Percentiles rank a stretch among this genome's conserved stretches.
Evolutionary conservation across 2,329 filamentous ascomycete species (phyloP).

Genomic region (Decorospora gaudefroyi): DNA sequence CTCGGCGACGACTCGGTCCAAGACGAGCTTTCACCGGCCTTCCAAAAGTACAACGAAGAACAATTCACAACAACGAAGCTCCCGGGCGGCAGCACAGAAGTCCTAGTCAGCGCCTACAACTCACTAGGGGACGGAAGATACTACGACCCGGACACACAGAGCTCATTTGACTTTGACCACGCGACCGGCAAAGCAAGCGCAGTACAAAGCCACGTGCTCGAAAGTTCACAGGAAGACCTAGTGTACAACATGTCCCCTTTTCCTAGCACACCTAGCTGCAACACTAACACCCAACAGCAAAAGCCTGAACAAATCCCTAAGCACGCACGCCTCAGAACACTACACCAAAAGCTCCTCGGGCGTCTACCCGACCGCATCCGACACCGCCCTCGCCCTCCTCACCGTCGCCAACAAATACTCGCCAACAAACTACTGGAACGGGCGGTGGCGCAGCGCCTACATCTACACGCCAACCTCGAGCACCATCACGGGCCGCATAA

Average conservation of each 20-base stretch:
- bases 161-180: conserved; percentile 89
- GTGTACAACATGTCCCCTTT: conserved; percentile 63
- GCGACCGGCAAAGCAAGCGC: conserved; percentile 80
- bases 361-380: conserved; percentile 78
- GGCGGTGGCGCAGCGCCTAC: conserved; percentile 92
- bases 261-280: background rate
- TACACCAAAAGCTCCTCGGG: conserved; percentile 81
- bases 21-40: conserved; percentile 76
- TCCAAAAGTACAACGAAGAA: conserved; percentile 94
- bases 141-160: conserved; percentile 86
- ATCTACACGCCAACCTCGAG: conserved; percentile 70
- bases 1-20: conserved; percentile 71
- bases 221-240: conserved; percentile 75
- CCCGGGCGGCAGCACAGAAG: conserved; percentile 78
- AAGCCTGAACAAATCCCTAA: conserved; percentile 78
- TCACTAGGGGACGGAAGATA: conserved; percentile 79
- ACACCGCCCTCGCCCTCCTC: conserved; percentile 76
- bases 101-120: conserved; percentile 85
- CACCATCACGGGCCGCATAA: conserved; percentile 75
- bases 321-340: conserved; percentile 80
- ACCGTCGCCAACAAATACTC: conserved; percentile 97
- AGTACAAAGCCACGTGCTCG: conserved; percentile 76
- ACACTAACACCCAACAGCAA: conserved; percentile 59
- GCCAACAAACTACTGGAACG: conserved; percentile 98
- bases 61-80: conserved; percentile 89